A percentile compares a stretch with the other conserved stretches of the same genome.
phyloP scores from a whole-genome alignment of 2,329 filamentous ascomycete species.

The Gremmenia infestans region DNA sequence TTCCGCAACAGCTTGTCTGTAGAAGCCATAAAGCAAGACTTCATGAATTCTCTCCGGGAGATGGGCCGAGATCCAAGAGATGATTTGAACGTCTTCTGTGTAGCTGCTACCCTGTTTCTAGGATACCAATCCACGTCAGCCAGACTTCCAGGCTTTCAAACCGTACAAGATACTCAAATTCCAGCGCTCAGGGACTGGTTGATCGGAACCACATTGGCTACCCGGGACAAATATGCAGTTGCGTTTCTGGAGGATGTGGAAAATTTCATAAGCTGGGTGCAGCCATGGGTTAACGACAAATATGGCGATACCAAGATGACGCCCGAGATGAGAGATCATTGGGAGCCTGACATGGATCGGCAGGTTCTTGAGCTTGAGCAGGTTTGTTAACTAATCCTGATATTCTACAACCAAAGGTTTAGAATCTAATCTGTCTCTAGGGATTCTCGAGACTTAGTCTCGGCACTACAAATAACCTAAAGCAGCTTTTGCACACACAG shows the following conservation, averaged over 20 bases:
- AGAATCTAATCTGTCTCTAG: background rate
- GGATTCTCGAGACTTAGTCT: background rate
- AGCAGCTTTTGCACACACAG: background rate
- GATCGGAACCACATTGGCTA: background rate
- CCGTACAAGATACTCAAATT: background rate
- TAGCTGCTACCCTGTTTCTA: background rate
- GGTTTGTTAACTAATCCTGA: background rate
- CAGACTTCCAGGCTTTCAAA: background rate
- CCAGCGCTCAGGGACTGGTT: background rate
- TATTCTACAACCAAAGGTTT: background rate
- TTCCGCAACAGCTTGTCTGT: background rate
- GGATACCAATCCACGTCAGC: background rate
- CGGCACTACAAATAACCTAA: background rate
- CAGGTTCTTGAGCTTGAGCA: background rate
- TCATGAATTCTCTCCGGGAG: background rate
- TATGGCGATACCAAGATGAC: background rate
- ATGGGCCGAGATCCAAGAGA: background rate
- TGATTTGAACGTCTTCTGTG: background rate
- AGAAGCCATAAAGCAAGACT: background rate
- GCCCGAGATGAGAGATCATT: background rate
- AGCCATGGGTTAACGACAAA: conserved; percentile 1
- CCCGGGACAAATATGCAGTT: background rate
- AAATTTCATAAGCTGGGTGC: background rate
- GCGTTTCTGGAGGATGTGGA: conserved; percentile 1
- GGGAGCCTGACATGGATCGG: background rate